Evolutionary conservation across 768 basidiomycete species (phyloP), one percentile per base, ranked within the genome.

Genomic region (Trametes maxima): DNA sequence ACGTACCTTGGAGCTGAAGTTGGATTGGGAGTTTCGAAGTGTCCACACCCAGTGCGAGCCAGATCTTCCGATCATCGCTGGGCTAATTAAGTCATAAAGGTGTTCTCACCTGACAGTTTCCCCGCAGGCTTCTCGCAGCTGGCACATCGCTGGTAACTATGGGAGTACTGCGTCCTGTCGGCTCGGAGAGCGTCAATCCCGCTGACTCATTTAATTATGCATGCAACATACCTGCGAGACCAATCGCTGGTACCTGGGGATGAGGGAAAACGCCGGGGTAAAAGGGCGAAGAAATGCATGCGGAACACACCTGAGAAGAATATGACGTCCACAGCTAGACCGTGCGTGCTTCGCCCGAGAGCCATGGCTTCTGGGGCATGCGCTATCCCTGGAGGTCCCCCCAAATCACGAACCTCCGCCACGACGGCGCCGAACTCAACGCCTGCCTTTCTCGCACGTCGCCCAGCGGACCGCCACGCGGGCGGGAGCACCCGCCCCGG

Each of bases 31-130:
- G 45, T 46, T 22, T 7, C 14, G 45, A 46, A 13, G 2, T 24
- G 8, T 8, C 22, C 13, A 13, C 21, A 13, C 21, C n/a, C 8
- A 13, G 28, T 8, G 28, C 28, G 42, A 25, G 54, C 47, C 35
- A 36, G 45, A 56, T 46, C 36, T 24, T 21, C 54, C 43, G 54
- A 56, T 56, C 45, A 47, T 47, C 54, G 54, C 54, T 36, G 40
- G 11, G 36, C 54, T 5, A 16, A 36, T 46, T 46, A 33, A 24
- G 35, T 47, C 19, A 47, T 59, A 52, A 36, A 45, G 17, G 25
- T 5, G 33, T 45, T 59, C 57, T 59, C 57, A 59, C 58, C 58
- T 54, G 52, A 60, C 28, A 33, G 8, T 58, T 47, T 52, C 45
- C 21, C 21, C 14, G 25, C n/a, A 25, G 37, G 48, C 47, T 40